Evolutionary conservation across 495 filamentous ascomycete genomes (phyloP).

Genomic region (Annulohypoxylon bovei): DNA sequence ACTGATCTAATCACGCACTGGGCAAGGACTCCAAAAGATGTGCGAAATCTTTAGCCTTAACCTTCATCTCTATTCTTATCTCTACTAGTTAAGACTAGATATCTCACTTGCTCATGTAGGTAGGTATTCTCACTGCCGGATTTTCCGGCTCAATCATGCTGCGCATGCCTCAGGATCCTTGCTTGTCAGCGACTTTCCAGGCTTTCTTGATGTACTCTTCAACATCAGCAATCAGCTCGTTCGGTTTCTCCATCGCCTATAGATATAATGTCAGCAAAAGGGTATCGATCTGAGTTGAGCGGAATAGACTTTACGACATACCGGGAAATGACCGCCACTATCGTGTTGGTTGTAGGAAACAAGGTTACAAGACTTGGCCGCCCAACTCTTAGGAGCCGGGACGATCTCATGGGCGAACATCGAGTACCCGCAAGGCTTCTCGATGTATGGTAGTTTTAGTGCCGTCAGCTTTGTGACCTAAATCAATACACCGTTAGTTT

Average conservation of each 20-base stretch:
- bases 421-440: neutral
- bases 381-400: neutral
- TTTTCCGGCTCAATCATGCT: no score
- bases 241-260: conserved; percentile 13
- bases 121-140: no score
- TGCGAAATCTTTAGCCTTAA: no score
- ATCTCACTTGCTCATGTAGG: no score
- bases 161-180: no score
- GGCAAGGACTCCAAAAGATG: no score
- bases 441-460: neutral
- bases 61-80: no score
- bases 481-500: neutral
- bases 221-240: conserved; percentile 7
- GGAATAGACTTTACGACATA: neutral
- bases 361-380: neutral
- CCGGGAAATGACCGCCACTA: neutral
- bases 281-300: neutral
- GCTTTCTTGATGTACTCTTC: conserved; percentile 1
- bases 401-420: neutral
- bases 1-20: no score
- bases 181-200: neutral
- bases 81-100: no score
- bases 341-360: neutral
- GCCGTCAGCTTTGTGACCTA: neutral
- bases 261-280: neutral